phyloP scores from a whole-genome alignment of 1,139 yeast species.

The Saccharomyces hybrid region DNA sequence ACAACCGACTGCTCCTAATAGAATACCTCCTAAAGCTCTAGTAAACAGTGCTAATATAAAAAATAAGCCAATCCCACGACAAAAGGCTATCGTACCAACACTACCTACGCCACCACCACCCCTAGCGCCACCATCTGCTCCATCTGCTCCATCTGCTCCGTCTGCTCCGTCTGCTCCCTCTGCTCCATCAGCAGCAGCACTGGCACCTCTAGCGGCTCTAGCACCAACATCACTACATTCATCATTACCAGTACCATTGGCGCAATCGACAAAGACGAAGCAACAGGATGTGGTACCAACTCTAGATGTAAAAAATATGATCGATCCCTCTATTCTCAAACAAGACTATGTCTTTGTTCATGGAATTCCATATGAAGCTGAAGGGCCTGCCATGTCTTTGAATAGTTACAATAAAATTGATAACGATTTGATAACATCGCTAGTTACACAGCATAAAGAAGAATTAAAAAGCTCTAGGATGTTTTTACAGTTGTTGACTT shows the following conservation, averaged over 20 bases:
- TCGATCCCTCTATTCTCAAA: conserved; percentile 12
- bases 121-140: too few relatives aligned
- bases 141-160: too few relatives aligned
- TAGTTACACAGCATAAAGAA: conserved; percentile 35
- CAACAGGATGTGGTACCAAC: not conserved
- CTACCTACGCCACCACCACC: not conserved
- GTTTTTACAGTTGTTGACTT: conserved; percentile 32
- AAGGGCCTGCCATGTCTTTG: conserved; percentile 23
- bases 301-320: not conserved
- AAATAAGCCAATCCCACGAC: not conserved
- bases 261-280: not conserved
- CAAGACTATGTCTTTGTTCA: conserved; percentile 24
- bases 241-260: not conserved
- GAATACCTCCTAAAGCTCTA: not conserved
- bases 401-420: conserved; percentile 21
- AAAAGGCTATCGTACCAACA: not conserved
- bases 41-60: not conserved
- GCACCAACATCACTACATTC: not conserved
- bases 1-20: not conserved
- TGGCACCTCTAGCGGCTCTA: too few relatives aligned
- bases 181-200: too few relatives aligned
- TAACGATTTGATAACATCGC: conserved; percentile 21
- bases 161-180: too few relatives aligned
- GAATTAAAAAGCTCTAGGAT: conserved; percentile 33
- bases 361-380: conserved; percentile 21